Base-by-base conservation (phyloP, 1,284 basidiomycete genomes). In the Rhodotorula sp. region DNA sequence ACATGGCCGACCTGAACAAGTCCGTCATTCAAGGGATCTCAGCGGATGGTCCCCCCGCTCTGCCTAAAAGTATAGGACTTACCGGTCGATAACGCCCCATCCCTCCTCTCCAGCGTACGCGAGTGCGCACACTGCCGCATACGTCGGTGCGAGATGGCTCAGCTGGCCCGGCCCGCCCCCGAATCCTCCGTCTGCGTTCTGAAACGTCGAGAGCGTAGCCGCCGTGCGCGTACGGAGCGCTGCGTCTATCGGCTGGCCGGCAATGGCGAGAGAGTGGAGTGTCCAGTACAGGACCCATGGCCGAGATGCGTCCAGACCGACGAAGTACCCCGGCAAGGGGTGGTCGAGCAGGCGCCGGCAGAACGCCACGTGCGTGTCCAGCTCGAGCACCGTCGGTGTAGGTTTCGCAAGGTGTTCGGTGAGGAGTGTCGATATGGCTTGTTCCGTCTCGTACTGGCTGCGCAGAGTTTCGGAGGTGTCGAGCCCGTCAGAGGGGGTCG, bases 271-370 rank as follows among this genome's bases (percentile, higher is more conserved):
- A 48, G 88, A 85, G 77, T 97, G 93, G 3, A 94, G 80, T 0
- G 88, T 89, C 94, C 95, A 97, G 82, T 91, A 97, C 71, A 96
- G 80, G 46, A 97, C 83, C 95, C 94, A 97, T 0, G 93, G 90
- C 78, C 93, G 89, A 75, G 91, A 93, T 0, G 94, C 93, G 80
- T 97, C 94, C 76, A 96, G 89, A 39, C 87, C 88, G n/a, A 84
- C 85, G 79, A 91, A 96, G 63, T 87, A 84, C 10, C 84, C 81
- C 0, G 93, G 91, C 67, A 92, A 90, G 18, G 74, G 72, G 46
- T 5, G 34, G 60, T 64, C 61, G 57, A 77, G 67, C 34, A 79
- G 63, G 63, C 62, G 48, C 2, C 66, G 65, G 65, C 76, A 70
- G 67, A 62, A 77, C 48, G 52, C 48, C 57, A 68, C 23, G 68